Evolutionary conservation across 805 yeast species (phyloP), one percentile per base, ranked within the genome.

Genomic region (Metschnikowia kunwiensis): DNA sequence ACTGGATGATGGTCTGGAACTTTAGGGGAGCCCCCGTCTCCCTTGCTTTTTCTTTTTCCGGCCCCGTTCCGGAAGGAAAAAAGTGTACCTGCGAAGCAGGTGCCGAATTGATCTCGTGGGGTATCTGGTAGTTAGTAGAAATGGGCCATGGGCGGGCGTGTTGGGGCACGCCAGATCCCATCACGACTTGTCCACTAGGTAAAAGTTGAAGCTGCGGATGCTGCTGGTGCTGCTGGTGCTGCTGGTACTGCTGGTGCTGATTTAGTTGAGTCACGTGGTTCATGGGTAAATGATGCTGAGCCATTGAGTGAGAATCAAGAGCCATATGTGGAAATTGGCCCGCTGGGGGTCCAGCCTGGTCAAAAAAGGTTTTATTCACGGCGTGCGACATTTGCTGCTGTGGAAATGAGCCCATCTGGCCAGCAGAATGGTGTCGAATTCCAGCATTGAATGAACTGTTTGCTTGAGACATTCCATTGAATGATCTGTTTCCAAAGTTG

Each of bases 1-100:
- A 65, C 37, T 53, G 70, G 27, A 65, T 40, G 42, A 65, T 65
- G 6, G 72, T 69, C 21, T 68, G 66, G 44, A 63, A 64, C 35
- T 55, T 61, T 32, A 65, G 61, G 25, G 51, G 58, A 32, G 50
- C 46, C n/a, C 42, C 32, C 20, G 3, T 17, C 7, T 19, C 25
- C 27, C 18, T 31, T 14, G 24, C 25, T 19, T 38, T 44, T 32
- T 34, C 38, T 12, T 37, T 34, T 8, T 21, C 36, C 10, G 37
- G 31, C 7, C n/a, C 24, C 4, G 11, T 25, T 5, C 22, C 18
- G 15, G 19, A 19, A 6, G 36, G 30, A 24, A 36, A 36, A 23
- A 48, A 51, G 10, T 34, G 36, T 10, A 48, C 26, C 24, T 53
- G 56, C 9, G 57, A 46, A 4, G 56, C 50, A 4, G 55, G 57